These are phyloP conservation scores for Phaeosphaeria sp. DNA, from an alignment of 2,329 filamentous ascomycete genomes.

Conservation along the genomic window DNA sequence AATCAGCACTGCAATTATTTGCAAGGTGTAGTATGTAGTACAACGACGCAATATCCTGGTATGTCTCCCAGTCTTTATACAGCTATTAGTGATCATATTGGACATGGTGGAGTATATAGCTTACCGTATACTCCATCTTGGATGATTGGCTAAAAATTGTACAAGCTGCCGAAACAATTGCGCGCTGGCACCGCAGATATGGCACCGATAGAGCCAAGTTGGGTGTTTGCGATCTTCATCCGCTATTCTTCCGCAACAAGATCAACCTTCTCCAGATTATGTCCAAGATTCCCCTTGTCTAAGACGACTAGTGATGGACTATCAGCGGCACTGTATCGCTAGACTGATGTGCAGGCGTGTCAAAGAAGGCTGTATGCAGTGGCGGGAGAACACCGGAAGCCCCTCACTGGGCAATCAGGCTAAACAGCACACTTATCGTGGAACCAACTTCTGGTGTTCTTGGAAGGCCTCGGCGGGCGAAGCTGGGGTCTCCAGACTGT, in stretches of 20 bases:
- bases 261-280: conserved; percentile 2
- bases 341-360: background rate
- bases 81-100: background rate
- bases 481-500: background rate
- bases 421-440: conserved; percentile 3
- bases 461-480: background rate
- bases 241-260: conserved; percentile 10
- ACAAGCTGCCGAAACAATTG: background rate
- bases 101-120: background rate
- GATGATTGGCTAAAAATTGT: background rate
- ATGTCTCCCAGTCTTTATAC: background rate
- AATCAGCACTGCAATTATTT: background rate
- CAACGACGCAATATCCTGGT: background rate
- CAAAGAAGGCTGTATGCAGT: conserved; percentile 2
- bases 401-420: conserved; percentile 11
- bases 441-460: background rate
- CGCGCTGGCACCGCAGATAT: background rate
- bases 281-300: background rate
- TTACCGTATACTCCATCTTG: too few species aligned
- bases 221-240: conserved; percentile 11
- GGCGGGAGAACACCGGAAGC: background rate
- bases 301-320: conserved; percentile 4
- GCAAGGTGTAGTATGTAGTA: background rate
- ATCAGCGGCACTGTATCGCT: background rate
- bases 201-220: conserved; percentile 9